phyloP scores from a whole-genome alignment of 306 rosid genomes.

The Quercus glauca region DNA sequence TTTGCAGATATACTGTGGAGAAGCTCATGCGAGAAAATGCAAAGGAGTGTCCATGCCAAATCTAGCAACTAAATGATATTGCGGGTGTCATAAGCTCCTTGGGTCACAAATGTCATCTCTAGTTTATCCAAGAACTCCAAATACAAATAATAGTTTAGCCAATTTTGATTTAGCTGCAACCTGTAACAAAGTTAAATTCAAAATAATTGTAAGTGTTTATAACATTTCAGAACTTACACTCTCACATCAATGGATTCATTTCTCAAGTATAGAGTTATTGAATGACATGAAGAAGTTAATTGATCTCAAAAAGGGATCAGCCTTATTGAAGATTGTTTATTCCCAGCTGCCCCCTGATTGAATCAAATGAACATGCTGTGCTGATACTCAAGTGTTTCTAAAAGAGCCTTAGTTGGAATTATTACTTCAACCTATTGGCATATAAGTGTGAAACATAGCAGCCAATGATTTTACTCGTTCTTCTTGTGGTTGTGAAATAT shows the following conservation, averaged over 20 bases:
- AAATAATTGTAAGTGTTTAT: background rate
- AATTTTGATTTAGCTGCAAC: background rate
- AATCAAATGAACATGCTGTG: background rate
- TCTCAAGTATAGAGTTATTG: background rate
- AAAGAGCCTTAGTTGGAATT: background rate
- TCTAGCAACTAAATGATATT: slow-evolving; percentile 96
- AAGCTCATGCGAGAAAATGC: slow-evolving; percentile 98
- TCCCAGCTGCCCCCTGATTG: background rate
- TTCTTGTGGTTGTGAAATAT: background rate
- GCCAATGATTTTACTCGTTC: background rate
- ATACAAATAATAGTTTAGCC: slow-evolving; percentile 34
- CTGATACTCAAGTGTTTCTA: background rate
- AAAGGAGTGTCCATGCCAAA: slow-evolving; percentile 96
- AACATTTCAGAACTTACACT: background rate
- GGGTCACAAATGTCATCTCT: slow-evolving; percentile 92
- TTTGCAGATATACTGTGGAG: slow-evolving; percentile 92
- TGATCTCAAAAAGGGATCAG: background rate
- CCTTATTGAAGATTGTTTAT: background rate
- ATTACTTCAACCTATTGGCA: background rate
- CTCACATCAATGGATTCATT: background rate
- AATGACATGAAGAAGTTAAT: background rate
- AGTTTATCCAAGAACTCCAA: slow-evolving; percentile 98
- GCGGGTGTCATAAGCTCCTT: slow-evolving; percentile 97
- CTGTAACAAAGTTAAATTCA: background rate
- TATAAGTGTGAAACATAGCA: background rate